phyloP scores from a whole-genome alignment of 768 basidiomycete genomes.

The Leucocoprinus birnbaumii region DNA sequence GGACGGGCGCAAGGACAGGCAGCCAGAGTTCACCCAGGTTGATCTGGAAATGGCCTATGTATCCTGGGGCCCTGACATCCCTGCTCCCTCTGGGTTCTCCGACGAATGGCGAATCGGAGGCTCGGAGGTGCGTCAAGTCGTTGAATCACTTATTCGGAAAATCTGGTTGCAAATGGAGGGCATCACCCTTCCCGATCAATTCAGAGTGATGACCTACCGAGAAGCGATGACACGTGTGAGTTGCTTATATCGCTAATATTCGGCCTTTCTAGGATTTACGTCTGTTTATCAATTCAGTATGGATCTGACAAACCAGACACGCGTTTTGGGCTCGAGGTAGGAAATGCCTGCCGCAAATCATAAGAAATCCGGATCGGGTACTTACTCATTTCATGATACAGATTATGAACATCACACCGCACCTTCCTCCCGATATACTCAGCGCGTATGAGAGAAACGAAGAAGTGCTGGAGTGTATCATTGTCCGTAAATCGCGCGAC shows the following conservation, averaged over 20 bases:
- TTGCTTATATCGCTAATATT: slow-evolving; percentile 19
- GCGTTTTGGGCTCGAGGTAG: slow-evolving; percentile 82
- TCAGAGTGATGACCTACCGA: slow-evolving; percentile 83
- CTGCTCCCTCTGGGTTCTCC: slow-evolving; percentile 15
- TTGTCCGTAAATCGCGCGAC: slow-evolving; percentile 39
- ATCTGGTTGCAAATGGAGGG: slow-evolving; percentile 77
- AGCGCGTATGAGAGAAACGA: slow-evolving; percentile 12
- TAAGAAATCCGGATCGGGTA: slow-evolving; percentile 9
- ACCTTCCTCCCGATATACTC: slow-evolving; percentile 17
- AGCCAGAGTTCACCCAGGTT: slow-evolving; percentile 96
- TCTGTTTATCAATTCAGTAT: slow-evolving; percentile 46
- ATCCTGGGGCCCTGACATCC: slow-evolving; percentile 59
- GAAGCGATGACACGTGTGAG: slow-evolving; percentile 89
- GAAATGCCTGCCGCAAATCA: slow-evolving; percentile 11
- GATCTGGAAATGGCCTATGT: slow-evolving; percentile 97
- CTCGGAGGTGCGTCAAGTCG: slow-evolving; percentile 70
- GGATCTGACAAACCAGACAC: slow-evolving; percentile 96
- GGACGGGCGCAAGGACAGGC: slow-evolving; percentile 90
- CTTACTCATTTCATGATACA: slow-evolving; percentile 21
- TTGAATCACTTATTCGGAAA: slow-evolving; percentile 69
- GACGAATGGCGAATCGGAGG: slow-evolving; percentile 85
- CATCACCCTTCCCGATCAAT: slow-evolving; percentile 54
- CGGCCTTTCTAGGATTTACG: slow-evolving; percentile 14
- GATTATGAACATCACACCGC: slow-evolving; percentile 42
- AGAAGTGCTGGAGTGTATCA: slow-evolving; percentile 43